Evolutionary conservation across 2,329 filamentous ascomycete genomes (phyloP).

Genomic region (Trichoderma hamatum): DNA sequence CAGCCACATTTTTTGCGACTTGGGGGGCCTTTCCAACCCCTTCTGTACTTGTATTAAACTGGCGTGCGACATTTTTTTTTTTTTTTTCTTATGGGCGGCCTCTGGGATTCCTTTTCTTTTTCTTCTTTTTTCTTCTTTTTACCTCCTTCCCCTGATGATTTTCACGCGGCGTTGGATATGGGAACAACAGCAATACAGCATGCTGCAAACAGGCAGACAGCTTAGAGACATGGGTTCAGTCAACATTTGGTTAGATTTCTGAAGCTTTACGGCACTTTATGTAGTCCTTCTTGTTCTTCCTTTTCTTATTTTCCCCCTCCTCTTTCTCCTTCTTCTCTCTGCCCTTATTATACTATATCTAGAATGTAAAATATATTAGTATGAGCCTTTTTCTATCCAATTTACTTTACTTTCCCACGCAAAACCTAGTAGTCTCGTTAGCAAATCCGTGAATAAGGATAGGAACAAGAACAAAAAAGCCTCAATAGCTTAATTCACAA

Average conservation of each 20-base stretch:
- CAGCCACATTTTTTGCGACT: background rate
- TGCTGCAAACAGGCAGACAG: conserved; percentile 18
- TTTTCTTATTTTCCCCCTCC: background rate
- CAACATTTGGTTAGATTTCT: conserved; percentile 5
- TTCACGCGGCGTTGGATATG: conserved; percentile 21
- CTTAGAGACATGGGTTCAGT: conserved; percentile 16
- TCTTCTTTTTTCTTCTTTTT: background rate
- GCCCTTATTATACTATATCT: background rate
- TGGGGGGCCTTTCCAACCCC: background rate
- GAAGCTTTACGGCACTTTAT: conserved; percentile 20
- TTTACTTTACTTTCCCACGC: conserved; percentile 48
- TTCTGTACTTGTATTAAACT: conserved; percentile 23
- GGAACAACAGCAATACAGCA: background rate
- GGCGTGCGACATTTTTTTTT: background rate
- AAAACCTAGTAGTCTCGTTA: conserved; percentile 43
- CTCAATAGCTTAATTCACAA: conserved; percentile 74
- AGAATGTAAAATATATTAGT: conserved; percentile 27
- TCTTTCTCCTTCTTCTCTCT: conserved; percentile 23
- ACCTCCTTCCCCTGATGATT: background rate
- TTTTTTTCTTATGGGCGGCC: background rate
- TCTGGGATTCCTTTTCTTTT: background rate
- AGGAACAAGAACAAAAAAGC: background rate
- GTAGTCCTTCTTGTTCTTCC: conserved; percentile 27
- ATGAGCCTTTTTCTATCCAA: background rate
- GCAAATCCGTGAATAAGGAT: background rate